These are phyloP conservation scores for Rhizoclosmatium hyalinum DNA, from an alignment of 371 early-diverging fungal species.

Conservation along the genomic window DNA sequence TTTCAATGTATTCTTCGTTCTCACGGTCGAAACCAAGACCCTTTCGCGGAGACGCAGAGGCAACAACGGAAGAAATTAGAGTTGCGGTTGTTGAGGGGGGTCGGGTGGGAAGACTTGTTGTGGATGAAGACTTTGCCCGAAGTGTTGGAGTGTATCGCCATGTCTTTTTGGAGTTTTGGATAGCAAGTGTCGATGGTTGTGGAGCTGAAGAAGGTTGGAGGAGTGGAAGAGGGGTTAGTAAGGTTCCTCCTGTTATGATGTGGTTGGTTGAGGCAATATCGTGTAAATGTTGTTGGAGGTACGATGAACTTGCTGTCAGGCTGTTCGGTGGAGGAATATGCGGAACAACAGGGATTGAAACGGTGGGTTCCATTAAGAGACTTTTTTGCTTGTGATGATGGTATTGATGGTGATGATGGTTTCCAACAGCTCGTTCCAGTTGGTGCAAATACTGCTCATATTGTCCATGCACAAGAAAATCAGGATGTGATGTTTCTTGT, in stretches of 20 bases:
- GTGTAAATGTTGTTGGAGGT: neutral
- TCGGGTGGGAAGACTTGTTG: neutral
- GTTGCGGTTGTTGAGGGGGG: neutral
- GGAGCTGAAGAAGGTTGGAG: neutral
- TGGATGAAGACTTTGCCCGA: neutral
- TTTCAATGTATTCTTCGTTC: conserved; percentile 14
- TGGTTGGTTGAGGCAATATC: too few relatives aligned
- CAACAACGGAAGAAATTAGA: neutral
- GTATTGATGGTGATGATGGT: neutral
- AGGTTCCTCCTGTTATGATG: too few relatives aligned
- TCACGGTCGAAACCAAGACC: conserved; percentile 18
- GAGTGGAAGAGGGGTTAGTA: too few relatives aligned
- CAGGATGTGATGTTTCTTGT: neutral
- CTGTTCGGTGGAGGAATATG: conserved; percentile 4
- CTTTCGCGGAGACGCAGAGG: neutral
- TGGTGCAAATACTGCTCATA: too few relatives aligned
- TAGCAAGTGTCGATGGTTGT: neutral
- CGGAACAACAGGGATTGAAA: neutral
- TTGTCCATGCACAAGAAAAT: too few relatives aligned
- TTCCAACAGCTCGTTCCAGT: too few relatives aligned
- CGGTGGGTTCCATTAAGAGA: neutral
- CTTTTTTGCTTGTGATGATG: neutral
- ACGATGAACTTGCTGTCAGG: neutral
- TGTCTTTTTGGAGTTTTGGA: conserved; percentile 10
- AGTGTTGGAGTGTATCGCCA: neutral